Base-by-base conservation (phyloP, 495 filamentous ascomycete species). In the Penicillium parvum region DNA sequence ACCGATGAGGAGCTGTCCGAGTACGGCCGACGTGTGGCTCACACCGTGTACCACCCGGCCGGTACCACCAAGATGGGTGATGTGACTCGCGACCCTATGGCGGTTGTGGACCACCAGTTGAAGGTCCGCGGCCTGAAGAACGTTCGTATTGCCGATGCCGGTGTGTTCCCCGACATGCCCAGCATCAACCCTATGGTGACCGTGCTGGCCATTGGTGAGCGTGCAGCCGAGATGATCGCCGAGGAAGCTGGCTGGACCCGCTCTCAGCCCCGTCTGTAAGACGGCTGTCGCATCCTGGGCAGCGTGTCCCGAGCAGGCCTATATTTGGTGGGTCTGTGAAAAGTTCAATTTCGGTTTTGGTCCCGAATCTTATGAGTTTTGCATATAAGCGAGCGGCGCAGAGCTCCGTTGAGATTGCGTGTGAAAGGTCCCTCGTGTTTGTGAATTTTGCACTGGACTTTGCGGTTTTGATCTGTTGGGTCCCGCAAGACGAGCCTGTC, bases 41-140 rank as follows among this genome's bases (percentile, higher is more conserved):
- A 90, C 59, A 92, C 86, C 1, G 86, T 92, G 4, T 92, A 92
- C 60, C 87, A 92, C 60, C 87, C 87, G 0, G 84, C 84, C 21
- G 86, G 87, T 37, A 92, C 87, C 18, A 89, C 87, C 36, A 90
- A 86, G 72, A 92, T 92, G 87, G 87, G 87, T 14, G 76, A 86
- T 58, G 60, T 78, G 7, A 55, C 57, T 10, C 71, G 68, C 23
- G 84, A 90, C 51, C 68, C 70, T 25, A 58, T 83, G 63, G 86
- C 78, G 7, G 81, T 85, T 12, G 81, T 85, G n/a, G 78, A 85
- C 54, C 58, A 61, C 15, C 53, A 73, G 43, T 54, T 85, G 44
- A 73, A 71, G 61, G 41, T 85, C 30, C 67, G 73, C 20, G 81
- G 76, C 5, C 38, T 85, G 47, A 72, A 76, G 64, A 70, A 71